Evolutionary conservation across 805 yeast species (phyloP).

Genomic region (Candida loeiensis): DNA sequence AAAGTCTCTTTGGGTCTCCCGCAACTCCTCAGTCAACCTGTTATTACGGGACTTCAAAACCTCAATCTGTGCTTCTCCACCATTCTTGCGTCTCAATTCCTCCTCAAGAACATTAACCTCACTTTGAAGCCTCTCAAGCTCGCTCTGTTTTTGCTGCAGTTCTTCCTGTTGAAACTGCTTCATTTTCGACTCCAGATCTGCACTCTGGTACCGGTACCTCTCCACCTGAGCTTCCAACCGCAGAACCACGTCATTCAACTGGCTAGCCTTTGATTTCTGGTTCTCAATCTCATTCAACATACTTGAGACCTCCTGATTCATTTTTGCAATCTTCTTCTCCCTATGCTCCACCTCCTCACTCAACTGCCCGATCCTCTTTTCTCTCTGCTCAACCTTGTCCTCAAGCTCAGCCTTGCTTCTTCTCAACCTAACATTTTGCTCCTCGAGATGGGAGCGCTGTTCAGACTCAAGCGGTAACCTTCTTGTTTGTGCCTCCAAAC

Average conservation of each 20-base stretch:
- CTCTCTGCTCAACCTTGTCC: background rate
- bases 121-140: no score
- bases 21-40: constrained; percentile 1
- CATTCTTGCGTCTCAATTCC: no score
- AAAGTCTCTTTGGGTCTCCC: background rate
- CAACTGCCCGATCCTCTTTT: no score
- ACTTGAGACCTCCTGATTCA: background rate
- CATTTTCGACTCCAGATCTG: no score
- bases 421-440: background rate
- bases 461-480: background rate
- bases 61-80: background rate
- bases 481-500: background rate
- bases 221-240: no score
- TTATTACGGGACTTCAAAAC: constrained; percentile 1
- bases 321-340: background rate
- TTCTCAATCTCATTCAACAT: no score
- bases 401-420: background rate
- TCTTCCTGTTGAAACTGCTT: no score
- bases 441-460: background rate
- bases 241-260: no score
- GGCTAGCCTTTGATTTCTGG: no score
- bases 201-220: no score
- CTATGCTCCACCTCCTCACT: background rate
- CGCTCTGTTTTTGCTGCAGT: background rate
- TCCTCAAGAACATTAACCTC: background rate